Conservation (phyloP, 2,329 filamentous ascomycete genomes). For the Fusarium oligoseptatum region DNA sequence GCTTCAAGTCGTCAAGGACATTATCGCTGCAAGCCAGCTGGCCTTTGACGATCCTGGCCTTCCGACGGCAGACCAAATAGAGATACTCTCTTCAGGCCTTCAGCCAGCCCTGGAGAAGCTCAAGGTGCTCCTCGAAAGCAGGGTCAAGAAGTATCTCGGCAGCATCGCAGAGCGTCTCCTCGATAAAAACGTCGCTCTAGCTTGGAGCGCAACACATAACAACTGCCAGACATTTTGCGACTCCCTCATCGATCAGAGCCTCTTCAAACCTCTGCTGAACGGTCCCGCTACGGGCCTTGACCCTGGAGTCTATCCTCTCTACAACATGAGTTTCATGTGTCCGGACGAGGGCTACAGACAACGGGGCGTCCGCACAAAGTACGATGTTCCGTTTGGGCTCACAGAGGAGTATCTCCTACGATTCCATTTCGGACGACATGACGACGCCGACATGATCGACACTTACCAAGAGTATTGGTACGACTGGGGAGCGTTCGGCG, state of each 20-base stretch:
- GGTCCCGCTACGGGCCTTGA: background rate
- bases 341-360: conserved; percentile 45
- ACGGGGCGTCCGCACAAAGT: conserved; percentile 49
- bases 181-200: conserved; percentile 42
- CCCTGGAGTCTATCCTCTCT: conserved; percentile 39
- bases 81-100: conserved; percentile 27
- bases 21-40: conserved; percentile 44
- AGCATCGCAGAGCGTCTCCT: conserved; percentile 49
- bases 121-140: conserved; percentile 40
- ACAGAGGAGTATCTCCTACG: conserved; percentile 59
- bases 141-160: conserved; percentile 48
- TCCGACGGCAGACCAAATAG: conserved; percentile 22
- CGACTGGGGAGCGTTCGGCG: conserved; percentile 59
- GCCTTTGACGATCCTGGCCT: conserved; percentile 39
- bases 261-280: conserved; percentile 48
- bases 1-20: conserved; percentile 45
- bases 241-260: conserved; percentile 47
- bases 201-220: conserved; percentile 51
- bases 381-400: conserved; percentile 55
- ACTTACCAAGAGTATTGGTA: conserved; percentile 60
- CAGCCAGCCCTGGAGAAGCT: conserved; percentile 35
- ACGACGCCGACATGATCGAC: conserved; percentile 59
- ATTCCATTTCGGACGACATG: conserved; percentile 55
- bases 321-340: conserved; percentile 57
- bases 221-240: conserved; percentile 57